Percentiles rank a stretch among this genome's conserved stretches.
phyloP scores from a whole-genome alignment of 805 yeast species.

The Pichia gijzeniarum region DNA sequence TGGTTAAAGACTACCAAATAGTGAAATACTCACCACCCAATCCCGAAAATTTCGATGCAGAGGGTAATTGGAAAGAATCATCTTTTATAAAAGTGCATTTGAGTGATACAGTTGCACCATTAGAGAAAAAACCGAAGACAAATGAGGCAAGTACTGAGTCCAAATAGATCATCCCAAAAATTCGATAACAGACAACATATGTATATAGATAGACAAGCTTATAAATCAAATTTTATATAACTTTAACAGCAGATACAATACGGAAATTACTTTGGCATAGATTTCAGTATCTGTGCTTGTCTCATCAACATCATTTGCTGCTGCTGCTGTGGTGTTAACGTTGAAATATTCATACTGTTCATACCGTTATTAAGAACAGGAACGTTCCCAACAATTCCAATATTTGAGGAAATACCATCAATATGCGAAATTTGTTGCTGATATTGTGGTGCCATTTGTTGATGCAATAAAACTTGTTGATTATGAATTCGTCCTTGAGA shows the following conservation, averaged over 20 bases:
- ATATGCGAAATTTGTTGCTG: neutral
- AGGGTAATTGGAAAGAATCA: constrained; percentile 33
- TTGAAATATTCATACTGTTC: constrained; percentile 3
- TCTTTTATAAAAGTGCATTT: constrained; percentile 32
- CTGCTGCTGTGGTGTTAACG: constrained; percentile 4
- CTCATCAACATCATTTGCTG: constrained; percentile 4
- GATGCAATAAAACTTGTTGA: constrained; percentile 2
- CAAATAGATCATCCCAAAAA: no score
- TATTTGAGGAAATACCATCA: neutral
- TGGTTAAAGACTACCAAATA: constrained; percentile 31
- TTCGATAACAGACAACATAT: constrained; percentile 19
- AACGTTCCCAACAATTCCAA: constrained; percentile 3
- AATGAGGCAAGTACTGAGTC: no score
- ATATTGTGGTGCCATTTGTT: neutral
- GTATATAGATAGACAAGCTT: constrained; percentile 20
- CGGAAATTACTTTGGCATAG: constrained; percentile 1
- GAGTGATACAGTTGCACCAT: constrained; percentile 31
- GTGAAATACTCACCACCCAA: constrained; percentile 37
- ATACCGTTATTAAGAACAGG: neutral
- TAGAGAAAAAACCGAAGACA: constrained; percentile 27
- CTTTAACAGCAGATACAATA: constrained; percentile 5
- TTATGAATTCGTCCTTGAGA: constrained; percentile 4
- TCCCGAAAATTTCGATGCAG: constrained; percentile 32
- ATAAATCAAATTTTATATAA: neutral
- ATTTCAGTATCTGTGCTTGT: neutral